Percentiles rank a stretch among this genome's conserved stretches.
phyloP scores from a whole-genome alignment of 805 yeast genomes.

The Yarrowia osloensis region DNA sequence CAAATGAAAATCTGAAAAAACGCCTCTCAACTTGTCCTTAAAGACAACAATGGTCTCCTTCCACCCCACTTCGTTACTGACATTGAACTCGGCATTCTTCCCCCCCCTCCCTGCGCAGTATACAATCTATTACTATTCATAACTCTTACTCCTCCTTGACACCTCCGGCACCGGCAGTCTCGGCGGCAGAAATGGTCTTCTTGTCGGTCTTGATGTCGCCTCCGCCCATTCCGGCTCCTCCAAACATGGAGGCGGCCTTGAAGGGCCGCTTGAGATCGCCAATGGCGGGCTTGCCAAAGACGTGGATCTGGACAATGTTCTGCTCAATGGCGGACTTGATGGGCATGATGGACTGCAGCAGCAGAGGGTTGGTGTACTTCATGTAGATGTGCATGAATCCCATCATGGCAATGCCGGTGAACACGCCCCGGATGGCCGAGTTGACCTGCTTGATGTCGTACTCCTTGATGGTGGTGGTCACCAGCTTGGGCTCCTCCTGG shows the following conservation, averaged over 20 bases:
- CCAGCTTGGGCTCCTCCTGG: constrained; percentile 64
- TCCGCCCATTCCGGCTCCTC: constrained; percentile 49
- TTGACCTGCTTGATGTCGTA: constrained; percentile 90
- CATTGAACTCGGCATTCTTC: no score
- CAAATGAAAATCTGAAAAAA: no score
- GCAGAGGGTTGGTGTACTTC: constrained; percentile 95
- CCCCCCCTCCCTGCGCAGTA: not conserved
- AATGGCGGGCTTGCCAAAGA: constrained; percentile 75
- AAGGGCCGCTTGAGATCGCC: constrained; percentile 97
- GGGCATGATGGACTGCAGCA: constrained; percentile 91
- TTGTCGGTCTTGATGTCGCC: constrained; percentile 75
- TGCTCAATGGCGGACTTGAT: constrained; percentile 87
- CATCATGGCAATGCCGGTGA: constrained; percentile 94
- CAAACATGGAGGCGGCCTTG: constrained; percentile 81
- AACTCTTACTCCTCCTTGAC: constrained; percentile 64
- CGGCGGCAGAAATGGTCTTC: constrained; percentile 81
- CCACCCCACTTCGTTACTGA: no score
- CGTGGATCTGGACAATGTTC: constrained; percentile 87
- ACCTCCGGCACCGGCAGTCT: constrained; percentile 77
- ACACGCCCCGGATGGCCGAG: constrained; percentile 74
- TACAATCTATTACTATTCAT: constrained; percentile 18
- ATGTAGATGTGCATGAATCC: constrained; percentile 96
- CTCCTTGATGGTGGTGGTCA: constrained; percentile 90
- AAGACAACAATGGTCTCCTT: no score
- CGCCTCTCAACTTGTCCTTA: no score